Conservation (phyloP, 345 rosid genomes). For the Corchorus capsularis region DNA sequence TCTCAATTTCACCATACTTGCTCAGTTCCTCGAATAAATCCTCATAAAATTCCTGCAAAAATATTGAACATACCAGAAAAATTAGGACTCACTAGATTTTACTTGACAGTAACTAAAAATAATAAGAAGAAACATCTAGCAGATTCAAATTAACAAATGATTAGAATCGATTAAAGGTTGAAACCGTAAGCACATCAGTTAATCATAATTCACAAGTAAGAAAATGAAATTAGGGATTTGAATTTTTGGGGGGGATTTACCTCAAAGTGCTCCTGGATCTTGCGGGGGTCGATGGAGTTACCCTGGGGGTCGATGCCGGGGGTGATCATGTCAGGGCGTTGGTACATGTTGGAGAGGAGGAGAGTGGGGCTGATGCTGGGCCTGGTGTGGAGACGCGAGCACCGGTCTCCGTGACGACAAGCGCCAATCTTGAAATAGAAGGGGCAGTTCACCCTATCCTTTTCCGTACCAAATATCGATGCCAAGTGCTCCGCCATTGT, state of each 20-base stretch:
- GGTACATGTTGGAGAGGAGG: slow-evolving; percentile 80
- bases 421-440: slow-evolving; percentile 89
- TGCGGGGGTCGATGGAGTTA: slow-evolving; percentile 53
- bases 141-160: neutral
- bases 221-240: neutral
- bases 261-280: slow-evolving; percentile 65
- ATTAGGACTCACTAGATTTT: neutral
- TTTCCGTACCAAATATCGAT: slow-evolving; percentile 83
- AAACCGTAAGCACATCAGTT: neutral
- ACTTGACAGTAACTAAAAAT: no score
- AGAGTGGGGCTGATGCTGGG: slow-evolving; percentile 76
- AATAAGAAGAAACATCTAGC: neutral
- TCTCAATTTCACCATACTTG: slow-evolving; percentile 70
- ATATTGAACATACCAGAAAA: neutral
- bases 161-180: neutral
- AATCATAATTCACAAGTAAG: neutral
- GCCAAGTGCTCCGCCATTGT: slow-evolving; percentile 78
- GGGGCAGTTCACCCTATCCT: slow-evolving; percentile 86
- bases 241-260: neutral
- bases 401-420: slow-evolving; percentile 73
- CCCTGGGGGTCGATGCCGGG: slow-evolving; percentile 54
- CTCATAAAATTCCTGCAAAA: slow-evolving; percentile 57
- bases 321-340: slow-evolving; percentile 68
- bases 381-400: slow-evolving; percentile 80
- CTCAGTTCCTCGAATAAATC: slow-evolving; percentile 69